These are phyloP conservation scores for Fusarium foetens DNA, from an alignment of 2,329 filamentous ascomycete genomes.

Conservation along the genomic window DNA sequence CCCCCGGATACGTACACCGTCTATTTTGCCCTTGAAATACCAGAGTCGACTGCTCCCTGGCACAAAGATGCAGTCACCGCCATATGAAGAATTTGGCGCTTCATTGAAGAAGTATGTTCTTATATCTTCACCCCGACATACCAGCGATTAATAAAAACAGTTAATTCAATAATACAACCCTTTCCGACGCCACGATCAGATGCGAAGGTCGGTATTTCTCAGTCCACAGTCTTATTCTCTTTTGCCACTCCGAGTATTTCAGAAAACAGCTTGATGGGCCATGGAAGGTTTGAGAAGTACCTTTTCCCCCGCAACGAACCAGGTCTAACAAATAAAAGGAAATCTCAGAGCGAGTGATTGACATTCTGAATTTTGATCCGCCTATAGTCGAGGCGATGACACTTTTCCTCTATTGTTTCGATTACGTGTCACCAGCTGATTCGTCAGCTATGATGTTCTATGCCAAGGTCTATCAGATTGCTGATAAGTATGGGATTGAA, in stretches of 20 bases:
- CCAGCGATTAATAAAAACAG: background rate
- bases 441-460: rapidly evolving
- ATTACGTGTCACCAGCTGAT: rapidly evolving
- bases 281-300: background rate
- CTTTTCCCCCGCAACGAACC: rapidly evolving
- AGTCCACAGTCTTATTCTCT: background rate
- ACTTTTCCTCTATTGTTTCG: rapidly evolving
- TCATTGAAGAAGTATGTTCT: background rate
- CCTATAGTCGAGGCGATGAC: background rate
- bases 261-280: background rate
- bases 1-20: rapidly evolving
- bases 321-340: background rate
- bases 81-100: background rate
- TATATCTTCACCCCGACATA: background rate
- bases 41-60: rapidly evolving
- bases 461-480: background rate
- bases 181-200: constrained; percentile 1
- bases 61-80: background rate
- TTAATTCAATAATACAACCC: background rate
- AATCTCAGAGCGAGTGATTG: rapidly evolving
- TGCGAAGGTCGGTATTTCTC: background rate
- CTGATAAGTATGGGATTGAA: background rate
- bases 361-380: rapidly evolving
- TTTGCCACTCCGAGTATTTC: background rate
- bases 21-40: background rate